Evolutionary conservation across 495 filamentous ascomycete species (phyloP).

Genomic region (Cetradonia linearis): DNA sequence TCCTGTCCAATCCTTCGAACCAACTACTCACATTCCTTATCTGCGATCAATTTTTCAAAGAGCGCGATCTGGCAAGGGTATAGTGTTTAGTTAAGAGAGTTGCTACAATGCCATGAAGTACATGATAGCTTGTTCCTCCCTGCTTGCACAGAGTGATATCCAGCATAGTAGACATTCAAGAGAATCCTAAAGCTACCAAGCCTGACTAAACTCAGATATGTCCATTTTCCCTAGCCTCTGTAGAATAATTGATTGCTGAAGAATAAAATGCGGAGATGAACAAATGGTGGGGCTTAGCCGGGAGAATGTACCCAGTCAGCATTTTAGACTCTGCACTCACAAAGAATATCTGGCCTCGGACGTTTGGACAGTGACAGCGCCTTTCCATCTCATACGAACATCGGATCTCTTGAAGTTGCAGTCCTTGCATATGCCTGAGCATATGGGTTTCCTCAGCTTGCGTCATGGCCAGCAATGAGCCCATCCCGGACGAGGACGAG

Average conservation of each 20-base stretch:
- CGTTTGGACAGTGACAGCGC: not conserved
- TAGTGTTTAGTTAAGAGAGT: constrained; percentile 2
- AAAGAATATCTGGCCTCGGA: not conserved
- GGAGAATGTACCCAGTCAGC: not conserved
- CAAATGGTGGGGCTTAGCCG: not conserved
- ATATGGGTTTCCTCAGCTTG: constrained; percentile 7
- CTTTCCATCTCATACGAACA: not conserved
- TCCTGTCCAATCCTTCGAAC: constrained; percentile 17
- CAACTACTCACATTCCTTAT: constrained; percentile 21
- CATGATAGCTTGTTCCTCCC: not conserved
- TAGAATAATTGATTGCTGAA: not conserved
- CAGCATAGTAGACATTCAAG: not conserved
- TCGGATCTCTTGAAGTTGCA: not conserved
- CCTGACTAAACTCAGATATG: too few relatives aligned
- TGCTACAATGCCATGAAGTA: constrained; percentile 8
- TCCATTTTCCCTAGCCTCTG: not conserved
- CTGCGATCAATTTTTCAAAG: constrained; percentile 15
- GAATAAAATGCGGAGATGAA: constrained; percentile 2
- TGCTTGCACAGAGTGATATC: not conserved
- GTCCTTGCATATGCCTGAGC: not conserved
- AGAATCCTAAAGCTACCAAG: not conserved
- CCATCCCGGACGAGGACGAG: constrained; percentile 15
- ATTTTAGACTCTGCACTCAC: not conserved
- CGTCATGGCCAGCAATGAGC: constrained; percentile 19
- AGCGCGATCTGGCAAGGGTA: constrained; percentile 15